Evolutionary conservation across 2,329 filamentous ascomycete genomes (phyloP).

Genomic region (Nemania sp.): DNA sequence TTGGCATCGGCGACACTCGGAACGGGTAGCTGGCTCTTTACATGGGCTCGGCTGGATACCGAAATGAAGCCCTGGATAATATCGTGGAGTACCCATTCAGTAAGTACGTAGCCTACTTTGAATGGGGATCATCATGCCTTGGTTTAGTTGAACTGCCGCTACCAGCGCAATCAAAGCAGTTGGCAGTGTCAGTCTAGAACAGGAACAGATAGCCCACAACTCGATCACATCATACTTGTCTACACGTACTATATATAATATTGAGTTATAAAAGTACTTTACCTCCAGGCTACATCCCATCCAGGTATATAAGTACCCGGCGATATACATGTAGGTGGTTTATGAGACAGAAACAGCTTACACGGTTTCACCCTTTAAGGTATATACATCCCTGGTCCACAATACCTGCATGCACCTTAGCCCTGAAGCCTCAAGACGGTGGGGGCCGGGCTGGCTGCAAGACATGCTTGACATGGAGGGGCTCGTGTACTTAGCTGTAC

Average conservation of each 20-base stretch:
- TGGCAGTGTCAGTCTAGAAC: conserved; percentile 7
- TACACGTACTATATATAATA: no score
- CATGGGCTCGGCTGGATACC: conserved; percentile 2
- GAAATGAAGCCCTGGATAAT: conserved; percentile 14
- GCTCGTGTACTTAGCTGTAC: not conserved
- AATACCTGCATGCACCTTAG: not conserved
- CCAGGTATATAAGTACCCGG: no score
- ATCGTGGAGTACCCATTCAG: not conserved
- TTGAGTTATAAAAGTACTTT: no score
- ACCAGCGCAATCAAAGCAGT: not conserved
- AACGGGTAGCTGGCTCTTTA: conserved; percentile 1
- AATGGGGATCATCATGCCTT: no score
- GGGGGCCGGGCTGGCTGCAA: not conserved
- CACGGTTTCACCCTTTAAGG: not conserved
- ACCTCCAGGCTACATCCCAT: no score
- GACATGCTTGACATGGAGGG: not conserved
- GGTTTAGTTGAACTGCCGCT: not conserved
- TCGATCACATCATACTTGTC: no score
- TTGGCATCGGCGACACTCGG: conserved; percentile 8
- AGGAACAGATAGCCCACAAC: not conserved
- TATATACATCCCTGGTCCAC: not conserved
- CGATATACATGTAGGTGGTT: no score
- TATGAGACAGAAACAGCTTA: not conserved
- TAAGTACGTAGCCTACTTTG: no score
- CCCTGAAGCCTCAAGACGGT: not conserved